A percentile compares a stretch with the other conserved stretches of the same genome.
phyloP scores from a whole-genome alignment of 1,284 basidiomycete species.

The Tremellales sp. region DNA sequence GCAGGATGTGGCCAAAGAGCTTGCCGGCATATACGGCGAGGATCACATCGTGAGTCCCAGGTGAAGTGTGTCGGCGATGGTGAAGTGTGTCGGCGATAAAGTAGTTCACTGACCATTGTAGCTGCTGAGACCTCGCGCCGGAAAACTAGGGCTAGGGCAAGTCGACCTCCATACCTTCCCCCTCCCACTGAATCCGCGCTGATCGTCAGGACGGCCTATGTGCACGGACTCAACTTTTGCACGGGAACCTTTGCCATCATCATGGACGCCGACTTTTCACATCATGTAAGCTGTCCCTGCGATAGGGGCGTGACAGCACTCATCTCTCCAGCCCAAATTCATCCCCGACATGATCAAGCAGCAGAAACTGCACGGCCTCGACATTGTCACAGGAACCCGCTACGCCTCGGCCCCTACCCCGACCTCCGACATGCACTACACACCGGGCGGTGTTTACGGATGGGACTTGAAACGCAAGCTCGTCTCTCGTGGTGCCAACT shows the following conservation, averaged over 20 bases:
- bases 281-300: slow-evolving; percentile 65
- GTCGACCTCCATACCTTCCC: slow-evolving; percentile 21
- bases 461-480: slow-evolving; percentile 86
- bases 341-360: slow-evolving; percentile 83
- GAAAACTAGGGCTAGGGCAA: slow-evolving; percentile 83
- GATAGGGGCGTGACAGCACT: not conserved
- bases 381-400: slow-evolving; percentile 90
- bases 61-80: not conserved
- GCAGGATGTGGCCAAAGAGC: slow-evolving; percentile 75
- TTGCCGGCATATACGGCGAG: slow-evolving; percentile 72
- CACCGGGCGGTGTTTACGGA: slow-evolving; percentile 77
- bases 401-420: slow-evolving; percentile 53
- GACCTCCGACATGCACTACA: slow-evolving; percentile 38
- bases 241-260: slow-evolving; percentile 92
- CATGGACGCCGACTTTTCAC: slow-evolving; percentile 95
- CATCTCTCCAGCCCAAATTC: slow-evolving; percentile 70
- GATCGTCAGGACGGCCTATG: slow-evolving; percentile 75
- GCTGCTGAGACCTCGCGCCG: slow-evolving; percentile 76
- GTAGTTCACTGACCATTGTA: no score
- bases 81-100: no score
- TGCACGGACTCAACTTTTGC: slow-evolving; percentile 81
- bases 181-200: not conserved
- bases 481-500: slow-evolving; percentile 79
- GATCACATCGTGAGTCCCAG: slow-evolving; percentile 60
- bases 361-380: slow-evolving; percentile 73